Conservation (phyloP, 495 filamentous ascomycete species). For the Aspergillus sclerotiicarbonarius region DNA sequence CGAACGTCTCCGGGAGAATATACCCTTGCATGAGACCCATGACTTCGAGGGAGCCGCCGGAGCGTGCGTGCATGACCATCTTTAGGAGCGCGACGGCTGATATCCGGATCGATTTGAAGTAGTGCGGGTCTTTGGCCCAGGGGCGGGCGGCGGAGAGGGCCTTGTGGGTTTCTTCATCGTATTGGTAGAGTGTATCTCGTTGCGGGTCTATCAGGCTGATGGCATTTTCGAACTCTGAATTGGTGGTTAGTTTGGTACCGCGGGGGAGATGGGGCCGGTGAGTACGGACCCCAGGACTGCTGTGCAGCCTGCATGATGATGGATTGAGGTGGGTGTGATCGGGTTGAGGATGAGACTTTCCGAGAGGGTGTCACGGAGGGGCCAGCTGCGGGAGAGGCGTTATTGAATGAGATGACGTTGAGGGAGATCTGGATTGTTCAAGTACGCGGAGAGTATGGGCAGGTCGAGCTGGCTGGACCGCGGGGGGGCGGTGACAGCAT, state of each 20-base stretch:
- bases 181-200: constrained; percentile 88
- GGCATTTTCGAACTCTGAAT: constrained; percentile 82
- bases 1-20: constrained; percentile 72
- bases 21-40: constrained; percentile 99
- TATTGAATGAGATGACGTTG: not conserved
- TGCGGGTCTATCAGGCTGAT: constrained; percentile 78
- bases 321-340: constrained; percentile 25
- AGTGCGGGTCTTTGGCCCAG: constrained; percentile 77
- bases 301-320: constrained; percentile 48
- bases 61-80: constrained; percentile 99
- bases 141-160: constrained; percentile 57
- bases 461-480: constrained; percentile 7
- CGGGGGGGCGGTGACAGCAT: constrained; percentile 21
- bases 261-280: not conserved
- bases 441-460: constrained; percentile 5
- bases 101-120: constrained; percentile 93
- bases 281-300: constrained; percentile 58
- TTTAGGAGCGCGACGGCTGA: constrained; percentile 92
- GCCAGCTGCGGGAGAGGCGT: not conserved
- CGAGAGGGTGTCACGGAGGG: not conserved
- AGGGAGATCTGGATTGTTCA: not conserved
- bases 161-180: constrained; percentile 65
- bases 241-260: constrained; percentile 15
- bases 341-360: not conserved
- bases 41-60: constrained; percentile 85